Evolutionary conservation across 164 flowering plant species (phyloP).

Genomic region (Warburgia ugandensis): DNA sequence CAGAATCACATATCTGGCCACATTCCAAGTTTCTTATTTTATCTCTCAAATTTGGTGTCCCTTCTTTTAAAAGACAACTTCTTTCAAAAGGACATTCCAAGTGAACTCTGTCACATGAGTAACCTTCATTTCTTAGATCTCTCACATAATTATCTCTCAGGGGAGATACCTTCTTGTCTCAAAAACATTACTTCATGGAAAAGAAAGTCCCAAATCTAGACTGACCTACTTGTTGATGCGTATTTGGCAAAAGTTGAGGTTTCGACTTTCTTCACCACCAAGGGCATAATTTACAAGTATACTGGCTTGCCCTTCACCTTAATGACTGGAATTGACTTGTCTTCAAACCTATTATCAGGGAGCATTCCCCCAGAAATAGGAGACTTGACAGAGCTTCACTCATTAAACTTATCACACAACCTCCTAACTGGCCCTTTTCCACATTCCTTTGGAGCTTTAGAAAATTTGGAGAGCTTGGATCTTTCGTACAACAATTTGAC

Average conservation of each 20-base stretch:
- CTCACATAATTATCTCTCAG: constrained; percentile 1
- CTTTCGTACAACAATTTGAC: constrained; percentile 4
- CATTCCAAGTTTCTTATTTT: not conserved
- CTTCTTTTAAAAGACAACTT: not conserved
- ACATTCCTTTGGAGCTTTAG: not conserved
- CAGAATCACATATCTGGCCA: not conserved
- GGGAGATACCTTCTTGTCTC: constrained; percentile 7
- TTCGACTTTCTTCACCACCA: not conserved
- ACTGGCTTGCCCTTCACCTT: constrained; percentile 3
- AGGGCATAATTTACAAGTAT: constrained; percentile 1
- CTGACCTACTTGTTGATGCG: not conserved
- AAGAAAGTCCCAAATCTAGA: not conserved
- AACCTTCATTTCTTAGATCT: not conserved
- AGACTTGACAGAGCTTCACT: constrained; percentile 1
- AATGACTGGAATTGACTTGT: constrained; percentile 9
- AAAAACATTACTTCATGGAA: constrained; percentile 6
- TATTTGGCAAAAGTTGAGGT: not conserved
- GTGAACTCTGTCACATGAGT: not conserved
- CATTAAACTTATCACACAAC: constrained; percentile 8
- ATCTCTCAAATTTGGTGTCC: not conserved
- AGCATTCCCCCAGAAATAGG: constrained; percentile 7
- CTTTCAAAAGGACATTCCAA: not conserved
- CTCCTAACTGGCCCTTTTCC: constrained; percentile 1
- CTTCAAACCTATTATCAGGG: constrained; percentile 4
- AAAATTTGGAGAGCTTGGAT: constrained; percentile 9